Percentiles rank a stretch among this genome's conserved stretches.
These are phyloP conservation scores for Phytopythium oedochilum DNA, from an alignment of 352 stramenopile species.

Conservation along the genomic window DNA sequence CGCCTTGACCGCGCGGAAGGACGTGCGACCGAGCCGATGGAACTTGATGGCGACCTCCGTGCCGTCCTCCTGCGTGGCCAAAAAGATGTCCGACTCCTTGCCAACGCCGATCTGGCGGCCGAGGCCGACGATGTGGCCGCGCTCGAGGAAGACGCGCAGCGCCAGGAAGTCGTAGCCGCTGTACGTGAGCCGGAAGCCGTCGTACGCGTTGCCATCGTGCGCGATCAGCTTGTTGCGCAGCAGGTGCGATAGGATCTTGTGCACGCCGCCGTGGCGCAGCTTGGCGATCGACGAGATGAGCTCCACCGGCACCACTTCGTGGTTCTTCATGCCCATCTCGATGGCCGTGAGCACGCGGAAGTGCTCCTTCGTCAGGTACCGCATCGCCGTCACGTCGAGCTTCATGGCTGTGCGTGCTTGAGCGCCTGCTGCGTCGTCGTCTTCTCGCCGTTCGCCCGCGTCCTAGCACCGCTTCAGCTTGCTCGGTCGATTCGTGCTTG, in stretches of 20 bases:
- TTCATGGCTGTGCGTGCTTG: slow-evolving; percentile 55
- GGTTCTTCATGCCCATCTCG: slow-evolving; percentile 99
- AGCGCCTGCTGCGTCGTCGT: neutral
- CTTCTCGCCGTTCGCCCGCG: neutral
- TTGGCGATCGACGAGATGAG: slow-evolving; percentile 97
- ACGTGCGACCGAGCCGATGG: slow-evolving; percentile 98
- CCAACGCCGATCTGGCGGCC: slow-evolving; percentile 96
- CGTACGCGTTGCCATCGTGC: slow-evolving; percentile 96
- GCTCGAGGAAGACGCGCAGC: slow-evolving; percentile 93
- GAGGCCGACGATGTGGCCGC: slow-evolving; percentile 89
- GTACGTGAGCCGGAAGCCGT: slow-evolving; percentile 98
- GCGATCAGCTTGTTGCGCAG: slow-evolving; percentile 98
- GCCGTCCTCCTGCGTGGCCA: slow-evolving; percentile 91
- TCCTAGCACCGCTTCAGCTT: too few relatives aligned
- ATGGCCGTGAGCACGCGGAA: slow-evolving; percentile 98
- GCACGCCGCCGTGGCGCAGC: slow-evolving; percentile 95
- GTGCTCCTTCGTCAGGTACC: slow-evolving; percentile 93
- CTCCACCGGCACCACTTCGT: slow-evolving; percentile 96
- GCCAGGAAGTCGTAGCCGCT: slow-evolving; percentile 99
- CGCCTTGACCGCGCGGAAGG: slow-evolving; percentile 95
- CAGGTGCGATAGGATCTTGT: slow-evolving; percentile 97
- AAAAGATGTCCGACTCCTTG: slow-evolving; percentile 99
- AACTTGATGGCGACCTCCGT: slow-evolving; percentile 99
- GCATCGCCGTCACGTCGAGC: slow-evolving; percentile 92
- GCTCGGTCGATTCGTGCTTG: neutral